A percentile compares a stretch with the other conserved stretches of the same genome.
phyloP scores from a whole-genome alignment of 1,284 basidiomycete species.

The Hortiboletus rubellus region DNA sequence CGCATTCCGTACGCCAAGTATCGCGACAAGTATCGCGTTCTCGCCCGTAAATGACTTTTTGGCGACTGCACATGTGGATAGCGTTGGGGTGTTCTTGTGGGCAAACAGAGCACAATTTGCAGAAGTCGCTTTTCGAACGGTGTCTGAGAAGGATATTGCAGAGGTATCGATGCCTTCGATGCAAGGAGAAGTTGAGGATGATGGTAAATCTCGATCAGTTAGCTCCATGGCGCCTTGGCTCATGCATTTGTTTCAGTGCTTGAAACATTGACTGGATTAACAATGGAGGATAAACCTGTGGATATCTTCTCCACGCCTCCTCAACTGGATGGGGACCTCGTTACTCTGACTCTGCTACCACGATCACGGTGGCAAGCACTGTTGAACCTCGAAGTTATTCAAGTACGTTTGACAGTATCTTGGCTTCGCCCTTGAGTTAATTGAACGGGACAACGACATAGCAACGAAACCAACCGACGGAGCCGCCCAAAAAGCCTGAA shows the following conservation, averaged over 20 bases:
- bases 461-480: conserved; percentile 96
- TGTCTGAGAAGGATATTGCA: conserved; percentile 73
- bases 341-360: conserved; percentile 91
- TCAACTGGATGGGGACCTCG: conserved; percentile 80
- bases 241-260: conserved; percentile 46
- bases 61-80: conserved; percentile 93
- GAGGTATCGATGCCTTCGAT: conserved; percentile 80
- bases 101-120: conserved; percentile 94
- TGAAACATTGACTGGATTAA: conserved; percentile 60
- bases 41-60: conserved; percentile 96
- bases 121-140: conserved; percentile 79
- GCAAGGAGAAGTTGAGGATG: conserved; percentile 79
- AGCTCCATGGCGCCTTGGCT: conserved; percentile 4
- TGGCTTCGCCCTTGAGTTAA: neutral
- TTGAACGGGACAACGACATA: conserved; percentile 33
- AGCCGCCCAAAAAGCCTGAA: conserved; percentile 92
- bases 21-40: conserved; percentile 90
- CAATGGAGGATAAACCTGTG: conserved; percentile 55
- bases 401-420: conserved; percentile 47
- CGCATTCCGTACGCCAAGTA: conserved; percentile 86
- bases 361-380: conserved; percentile 95
- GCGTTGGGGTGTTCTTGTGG: conserved; percentile 94
- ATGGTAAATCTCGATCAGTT: conserved; percentile 43
- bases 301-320: conserved; percentile 84
- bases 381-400: conserved; percentile 94